Evolutionary conservation across 2,329 filamentous ascomycete genomes (phyloP), one percentile per base, ranked within the genome.

Genomic region (Epicoccum nigrum): DNA sequence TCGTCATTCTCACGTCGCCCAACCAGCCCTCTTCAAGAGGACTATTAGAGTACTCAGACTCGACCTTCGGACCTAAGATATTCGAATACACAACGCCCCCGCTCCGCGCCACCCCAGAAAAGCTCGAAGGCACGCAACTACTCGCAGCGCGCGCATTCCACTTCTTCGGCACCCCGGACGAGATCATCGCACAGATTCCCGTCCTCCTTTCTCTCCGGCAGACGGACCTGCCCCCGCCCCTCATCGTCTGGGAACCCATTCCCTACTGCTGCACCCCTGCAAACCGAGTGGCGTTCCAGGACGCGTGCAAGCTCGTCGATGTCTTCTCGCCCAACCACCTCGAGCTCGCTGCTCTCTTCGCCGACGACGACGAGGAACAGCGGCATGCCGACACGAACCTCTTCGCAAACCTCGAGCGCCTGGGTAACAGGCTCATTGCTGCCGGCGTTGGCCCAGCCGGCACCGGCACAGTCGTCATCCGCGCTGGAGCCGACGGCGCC

Each of bases 241-340:
- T 60, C 7, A 50, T 65, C 12, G 56, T 63, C n/a, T 63, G 59
- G 63, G 63, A 65, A 32, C 60, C 61, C 23, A 4, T 30, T 64
- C 7, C 63, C 63, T n/a, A 44, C 48, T 12, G 32, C 57, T 46
- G 31, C 12, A 25, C 28, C 8, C n/a, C 30, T 4, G 12, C n/a
- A 7, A 37, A 59, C 57, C 30, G 42, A 35, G 3, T 28, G 44
- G 6, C 37, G 1, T 58, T 60, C 27, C 17, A 54, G 1, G 19
- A 53, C 25, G 60, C 63, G 4, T 59, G 55, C 35, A 52, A 51
- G 17, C 28, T 59, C 4, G 62, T 64, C 19, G 54, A 63, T 33
- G 50, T 67, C 6, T 63, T 65, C 48, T 67, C 60, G 25, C 62
- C 62, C 3, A 67, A 67, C 45, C 62, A 65, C 40, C 27, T 65